Evolutionary conservation across 2,329 filamentous ascomycete genomes (phyloP).

Genomic region (Sporothrix mexicana): DNA sequence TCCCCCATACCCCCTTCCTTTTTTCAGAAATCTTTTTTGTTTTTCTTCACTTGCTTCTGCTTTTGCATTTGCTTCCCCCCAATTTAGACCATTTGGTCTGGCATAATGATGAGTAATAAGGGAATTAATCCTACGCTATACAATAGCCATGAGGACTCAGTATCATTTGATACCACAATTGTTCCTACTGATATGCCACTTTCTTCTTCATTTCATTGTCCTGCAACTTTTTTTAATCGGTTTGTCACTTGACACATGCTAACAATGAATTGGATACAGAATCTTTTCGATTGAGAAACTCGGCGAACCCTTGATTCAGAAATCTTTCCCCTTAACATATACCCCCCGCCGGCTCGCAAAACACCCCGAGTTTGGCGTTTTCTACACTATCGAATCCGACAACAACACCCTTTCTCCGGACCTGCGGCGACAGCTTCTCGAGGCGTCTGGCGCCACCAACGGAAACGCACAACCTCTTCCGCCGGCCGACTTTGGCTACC

Average conservation of each 20-base stretch:
- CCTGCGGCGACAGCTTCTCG: conserved; percentile 75
- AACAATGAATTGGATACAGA: conserved; percentile 53
- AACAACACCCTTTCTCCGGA: conserved; percentile 86
- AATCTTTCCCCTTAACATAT: conserved; percentile 84
- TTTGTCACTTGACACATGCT: conserved; percentile 38
- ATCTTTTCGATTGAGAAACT: conserved; percentile 92
- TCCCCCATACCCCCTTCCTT: neutral
- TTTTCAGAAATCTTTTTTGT: conserved; percentile 44
- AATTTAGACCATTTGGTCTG: neutral
- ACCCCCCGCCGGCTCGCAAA: conserved; percentile 87
- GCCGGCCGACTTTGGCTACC: conserved; percentile 86
- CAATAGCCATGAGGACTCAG: conserved; percentile 59
- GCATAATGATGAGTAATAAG: conserved; percentile 63
- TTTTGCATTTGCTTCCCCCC: conserved; percentile 40
- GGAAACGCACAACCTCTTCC: conserved; percentile 74
- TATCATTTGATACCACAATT: conserved; percentile 75
- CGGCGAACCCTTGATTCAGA: conserved; percentile 83
- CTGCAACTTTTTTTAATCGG: neutral
- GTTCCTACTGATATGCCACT: conserved; percentile 84
- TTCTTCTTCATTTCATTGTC: conserved; percentile 35
- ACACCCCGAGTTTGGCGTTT: conserved; percentile 85
- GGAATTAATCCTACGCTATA: conserved; percentile 60
- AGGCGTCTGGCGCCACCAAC: conserved; percentile 72
- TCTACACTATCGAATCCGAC: conserved; percentile 93
- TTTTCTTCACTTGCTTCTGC: conserved; percentile 69